These are phyloP conservation scores for Penicillium longicatenatum DNA, from an alignment of 495 filamentous ascomycete species.

Conservation along the genomic window DNA sequence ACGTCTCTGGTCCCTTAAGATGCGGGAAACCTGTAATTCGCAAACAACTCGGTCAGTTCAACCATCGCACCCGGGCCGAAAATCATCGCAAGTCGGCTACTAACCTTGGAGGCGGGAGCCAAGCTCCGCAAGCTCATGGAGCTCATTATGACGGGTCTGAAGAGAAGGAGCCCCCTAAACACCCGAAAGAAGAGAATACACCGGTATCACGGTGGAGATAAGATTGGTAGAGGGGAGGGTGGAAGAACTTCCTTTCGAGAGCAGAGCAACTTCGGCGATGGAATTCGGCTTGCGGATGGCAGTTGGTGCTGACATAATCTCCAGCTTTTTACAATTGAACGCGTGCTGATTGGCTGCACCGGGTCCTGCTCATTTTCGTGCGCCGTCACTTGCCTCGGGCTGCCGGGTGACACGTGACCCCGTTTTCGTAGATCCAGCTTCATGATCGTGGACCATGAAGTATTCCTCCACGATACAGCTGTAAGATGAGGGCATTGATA, in stretches of 20 bases:
- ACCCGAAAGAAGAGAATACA: slow-evolving; percentile 28
- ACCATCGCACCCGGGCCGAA: slow-evolving; percentile 22
- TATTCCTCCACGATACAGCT: not conserved
- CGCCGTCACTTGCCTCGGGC: slow-evolving; percentile 6
- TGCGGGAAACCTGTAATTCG: slow-evolving; percentile 43
- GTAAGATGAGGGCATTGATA: not conserved
- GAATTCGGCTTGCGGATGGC: slow-evolving; percentile 36
- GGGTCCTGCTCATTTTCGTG: slow-evolving; percentile 12
- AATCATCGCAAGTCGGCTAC: slow-evolving; percentile 29
- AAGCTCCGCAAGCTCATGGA: slow-evolving; percentile 61
- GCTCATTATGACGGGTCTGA: slow-evolving; percentile 54
- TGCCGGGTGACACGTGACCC: slow-evolving; percentile 34
- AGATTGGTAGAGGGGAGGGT: slow-evolving; percentile 29
- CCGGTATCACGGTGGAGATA: slow-evolving; percentile 20
- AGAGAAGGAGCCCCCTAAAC: slow-evolving; percentile 32
- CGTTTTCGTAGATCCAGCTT: slow-evolving; percentile 22
- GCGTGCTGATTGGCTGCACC: slow-evolving; percentile 6
- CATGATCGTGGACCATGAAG: not conserved
- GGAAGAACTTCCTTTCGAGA: slow-evolving; percentile 24
- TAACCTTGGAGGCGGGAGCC: slow-evolving; percentile 57
- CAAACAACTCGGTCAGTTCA: slow-evolving; percentile 27
- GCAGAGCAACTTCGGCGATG: slow-evolving; percentile 23
- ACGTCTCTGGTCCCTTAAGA: slow-evolving; percentile 59
- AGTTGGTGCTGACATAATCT: slow-evolving; percentile 47
- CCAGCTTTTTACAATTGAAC: slow-evolving; percentile 12